phyloP scores from a whole-genome alignment of 176 grass and related monocot genomes.

The Musa troglodytarum region DNA sequence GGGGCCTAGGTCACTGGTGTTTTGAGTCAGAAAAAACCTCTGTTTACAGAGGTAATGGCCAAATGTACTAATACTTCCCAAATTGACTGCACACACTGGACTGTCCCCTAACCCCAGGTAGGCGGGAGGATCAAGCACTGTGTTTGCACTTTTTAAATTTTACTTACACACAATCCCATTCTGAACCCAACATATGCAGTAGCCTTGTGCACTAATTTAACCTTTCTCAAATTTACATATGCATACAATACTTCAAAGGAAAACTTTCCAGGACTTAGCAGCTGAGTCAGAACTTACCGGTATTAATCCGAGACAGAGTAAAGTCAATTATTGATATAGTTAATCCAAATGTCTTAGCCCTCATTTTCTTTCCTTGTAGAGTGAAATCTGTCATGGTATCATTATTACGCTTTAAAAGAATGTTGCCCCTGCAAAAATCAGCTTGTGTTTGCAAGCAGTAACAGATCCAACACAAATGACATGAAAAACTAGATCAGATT shows the following conservation, averaged over 20 bases:
- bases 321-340: slow-evolving; percentile 81
- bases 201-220: no score
- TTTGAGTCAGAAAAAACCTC: no score
- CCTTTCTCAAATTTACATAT: no score
- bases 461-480: slow-evolving; percentile 16
- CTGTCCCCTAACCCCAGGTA: no score
- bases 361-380: slow-evolving; percentile 54
- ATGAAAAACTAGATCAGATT: neutral
- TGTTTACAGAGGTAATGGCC: no score
- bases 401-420: slow-evolving; percentile 72
- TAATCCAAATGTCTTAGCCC: slow-evolving; percentile 53
- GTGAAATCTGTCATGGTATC: slow-evolving; percentile 32
- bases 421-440: slow-evolving; percentile 64
- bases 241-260: neutral
- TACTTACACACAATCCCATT: no score
- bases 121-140: no score
- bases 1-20: no score
- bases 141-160: no score
- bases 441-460: slow-evolving; percentile 1
- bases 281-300: slow-evolving; percentile 23
- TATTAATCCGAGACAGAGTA: slow-evolving; percentile 90
- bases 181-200: no score
- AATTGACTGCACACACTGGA: no score
- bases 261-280: neutral
- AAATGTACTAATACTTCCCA: no score